These are phyloP conservation scores for Teunomyces atbi DNA, from an alignment of 805 yeast species.

Conservation along the genomic window DNA sequence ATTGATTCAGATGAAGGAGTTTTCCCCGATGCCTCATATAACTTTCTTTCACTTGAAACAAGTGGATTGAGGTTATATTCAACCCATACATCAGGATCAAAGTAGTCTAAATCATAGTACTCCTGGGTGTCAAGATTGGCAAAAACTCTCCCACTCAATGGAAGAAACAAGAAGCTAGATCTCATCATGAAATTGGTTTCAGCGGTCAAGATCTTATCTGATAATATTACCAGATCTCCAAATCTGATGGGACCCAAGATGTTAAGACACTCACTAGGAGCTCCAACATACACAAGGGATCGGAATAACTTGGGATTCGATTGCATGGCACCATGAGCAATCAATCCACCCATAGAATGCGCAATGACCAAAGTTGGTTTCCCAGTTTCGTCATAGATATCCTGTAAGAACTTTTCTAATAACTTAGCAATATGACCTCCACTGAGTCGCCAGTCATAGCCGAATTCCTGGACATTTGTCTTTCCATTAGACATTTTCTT, in stretches of 20 bases:
- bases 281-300: slow-evolving; percentile 78
- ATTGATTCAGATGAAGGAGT: slow-evolving; percentile 2
- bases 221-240: slow-evolving; percentile 77
- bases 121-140: slow-evolving; percentile 59
- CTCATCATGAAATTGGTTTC: slow-evolving; percentile 89
- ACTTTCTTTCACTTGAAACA: slow-evolving; percentile 44
- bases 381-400: slow-evolving; percentile 47
- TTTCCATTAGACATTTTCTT: slow-evolving; percentile 57
- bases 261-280: slow-evolving; percentile 81
- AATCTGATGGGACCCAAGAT: slow-evolving; percentile 81
- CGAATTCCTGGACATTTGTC: slow-evolving; percentile 66
- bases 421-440: slow-evolving; percentile 53
- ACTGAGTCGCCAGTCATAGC: slow-evolving; percentile 93
- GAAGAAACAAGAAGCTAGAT: slow-evolving; percentile 75
- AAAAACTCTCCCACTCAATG: slow-evolving; percentile 72
- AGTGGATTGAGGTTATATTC: slow-evolving; percentile 73
- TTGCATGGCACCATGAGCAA: slow-evolving; percentile 78
- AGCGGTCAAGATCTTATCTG: slow-evolving; percentile 70
- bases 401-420: slow-evolving; percentile 47
- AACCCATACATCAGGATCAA: slow-evolving; percentile 79
- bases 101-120: slow-evolving; percentile 66
- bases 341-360: slow-evolving; percentile 93
- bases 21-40: slow-evolving; percentile 17
- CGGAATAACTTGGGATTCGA: slow-evolving; percentile 64
- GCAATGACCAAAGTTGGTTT: slow-evolving; percentile 72